Base-by-base conservation (phyloP, 805 yeast genomes). In the Candida pseudoglaebosa region DNA sequence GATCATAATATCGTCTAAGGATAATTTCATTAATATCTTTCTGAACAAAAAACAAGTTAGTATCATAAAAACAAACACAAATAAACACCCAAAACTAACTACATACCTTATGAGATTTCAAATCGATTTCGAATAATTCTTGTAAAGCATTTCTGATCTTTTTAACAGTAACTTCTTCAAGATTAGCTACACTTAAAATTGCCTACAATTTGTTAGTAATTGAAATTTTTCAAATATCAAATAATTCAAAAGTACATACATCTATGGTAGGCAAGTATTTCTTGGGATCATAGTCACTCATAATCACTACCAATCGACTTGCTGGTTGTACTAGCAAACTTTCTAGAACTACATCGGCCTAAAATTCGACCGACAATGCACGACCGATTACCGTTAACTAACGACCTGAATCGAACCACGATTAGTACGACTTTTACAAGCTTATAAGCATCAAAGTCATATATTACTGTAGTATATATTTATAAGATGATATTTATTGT, bases 61-160 rank as follows among this genome's bases (percentile, higher is more conserved):
- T 46, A 12, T 12, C 8, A 22, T 8, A 8, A 12, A 12, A 19
- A 32, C 15, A 7, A 20, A 15, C 8, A 14, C 4, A 4, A 12
- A 19, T 13, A n/a, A 9, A 12, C 6, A 6, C n/a, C 5, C 17
- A 33, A 14, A 13, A 4, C 8, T 19, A 12, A 7, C 19, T 32
- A 63, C 71, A 43, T 64, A 65, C 71, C 49, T 73, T 67, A 41
- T 73, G 62, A 0, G 65, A 62, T 15, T 50, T 61, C 31, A 84
- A 66, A 46, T 82, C 79, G 1, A 72, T 65, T 4, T 72, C 75
- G 50, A 80, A 84, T 22, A 86, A 64, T 44, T 77, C 84, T 53
- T 81, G 87, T n/a, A 86, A 52, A 0, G 90, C 91, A 42, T 72
- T 70, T 44, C 95, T 66, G 17, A 86, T 77, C 53, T 76, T 74